phyloP scores from a whole-genome alignment of 768 basidiomycete species.

The Infundibulicybe gibba region DNA sequence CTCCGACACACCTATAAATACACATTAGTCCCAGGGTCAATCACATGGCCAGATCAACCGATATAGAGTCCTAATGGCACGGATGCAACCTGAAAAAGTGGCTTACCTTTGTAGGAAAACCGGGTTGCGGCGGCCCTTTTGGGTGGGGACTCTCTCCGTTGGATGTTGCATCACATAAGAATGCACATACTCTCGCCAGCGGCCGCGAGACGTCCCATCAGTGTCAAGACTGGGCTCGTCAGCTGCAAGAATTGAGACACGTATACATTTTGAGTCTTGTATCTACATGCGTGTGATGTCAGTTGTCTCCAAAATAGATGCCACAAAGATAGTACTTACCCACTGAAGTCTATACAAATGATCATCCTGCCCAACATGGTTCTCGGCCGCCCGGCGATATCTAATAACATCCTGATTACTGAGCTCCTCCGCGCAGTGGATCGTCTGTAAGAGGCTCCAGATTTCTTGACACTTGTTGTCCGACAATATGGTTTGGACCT shows the following conservation, averaged over 20 bases:
- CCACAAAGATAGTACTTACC: conserved; percentile 43
- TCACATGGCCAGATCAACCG: conserved; percentile 18
- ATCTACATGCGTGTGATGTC: conserved; percentile 36
- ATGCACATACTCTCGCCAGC: conserved; percentile 75
- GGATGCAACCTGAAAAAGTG: conserved; percentile 7
- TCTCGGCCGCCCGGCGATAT: conserved; percentile 79
- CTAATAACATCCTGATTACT: conserved; percentile 66
- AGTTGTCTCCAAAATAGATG: conserved; percentile 4
- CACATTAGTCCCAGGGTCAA: conserved; percentile 16
- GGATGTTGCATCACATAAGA: conserved; percentile 68
- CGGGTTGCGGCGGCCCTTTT: conserved; percentile 27
- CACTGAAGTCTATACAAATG: conserved; percentile 78
- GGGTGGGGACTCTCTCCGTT: conserved; percentile 64
- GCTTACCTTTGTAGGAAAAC: conserved; percentile 61
- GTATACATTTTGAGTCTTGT: conserved; percentile 48
- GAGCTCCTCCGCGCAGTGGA: conserved; percentile 48
- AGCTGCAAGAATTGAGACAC: conserved; percentile 54
- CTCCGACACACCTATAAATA: conserved; percentile 55
- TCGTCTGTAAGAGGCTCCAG: conserved; percentile 68
- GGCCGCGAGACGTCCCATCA: conserved; percentile 41
- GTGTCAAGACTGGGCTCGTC: conserved; percentile 66
- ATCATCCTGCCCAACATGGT: conserved; percentile 69
- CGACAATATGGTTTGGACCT: conserved; percentile 85
- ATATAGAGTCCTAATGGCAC: conserved; percentile 10
- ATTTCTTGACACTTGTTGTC: conserved; percentile 89